Evolutionary conservation across 2,329 filamentous ascomycete species (phyloP), one percentile per base, ranked within the genome.

Genomic region (Exophiala oligosperma): DNA sequence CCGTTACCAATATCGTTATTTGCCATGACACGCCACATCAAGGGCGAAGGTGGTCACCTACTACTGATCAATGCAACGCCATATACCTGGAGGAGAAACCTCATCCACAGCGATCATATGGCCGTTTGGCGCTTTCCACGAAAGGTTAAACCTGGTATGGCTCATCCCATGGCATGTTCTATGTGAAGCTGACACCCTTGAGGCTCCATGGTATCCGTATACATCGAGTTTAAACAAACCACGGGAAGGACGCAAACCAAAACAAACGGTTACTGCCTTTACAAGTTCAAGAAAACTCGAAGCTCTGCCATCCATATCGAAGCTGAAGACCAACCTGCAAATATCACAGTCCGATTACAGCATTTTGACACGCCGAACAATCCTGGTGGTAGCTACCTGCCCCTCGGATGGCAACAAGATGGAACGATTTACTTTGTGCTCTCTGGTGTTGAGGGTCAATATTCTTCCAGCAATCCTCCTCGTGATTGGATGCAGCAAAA

Each of bases 401-500:
- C 70, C 37, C 40, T 74, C 9, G 72, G 72, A 24, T 75, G 73
- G 50, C 65, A 69, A 26, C 69, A 74, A 14, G 67, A 75, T 51
- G 66, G 67, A n/a, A 66, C 67, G 4, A 68, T 74, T n/a, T 71
- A 73, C 52, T 74, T 72, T 66, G 71, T 74, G 26, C 62, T 76
- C 48, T 72, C 71, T n/a, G 72, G 70, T 11, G 68, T 72, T 29
- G 68, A 73, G 14, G 71, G 70, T 2, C 60, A 64, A 2, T 73
- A 70, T 61, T 74, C 70, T 64, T 74, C 72, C 4, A 75, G 72
- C 52, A 71, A 66, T 26, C 68, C 66, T 2, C 70, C 71, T 7
- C 64, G 68, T 21, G 70, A 71, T 56, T 76, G 74, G 74, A 76
- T 76, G 73, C 72, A 76, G 52, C 69, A 72, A 37, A 73, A 70